These are phyloP conservation scores for Clarireedia paspali DNA, from an alignment of 2,329 filamentous ascomycete genomes.

Conservation along the genomic window DNA sequence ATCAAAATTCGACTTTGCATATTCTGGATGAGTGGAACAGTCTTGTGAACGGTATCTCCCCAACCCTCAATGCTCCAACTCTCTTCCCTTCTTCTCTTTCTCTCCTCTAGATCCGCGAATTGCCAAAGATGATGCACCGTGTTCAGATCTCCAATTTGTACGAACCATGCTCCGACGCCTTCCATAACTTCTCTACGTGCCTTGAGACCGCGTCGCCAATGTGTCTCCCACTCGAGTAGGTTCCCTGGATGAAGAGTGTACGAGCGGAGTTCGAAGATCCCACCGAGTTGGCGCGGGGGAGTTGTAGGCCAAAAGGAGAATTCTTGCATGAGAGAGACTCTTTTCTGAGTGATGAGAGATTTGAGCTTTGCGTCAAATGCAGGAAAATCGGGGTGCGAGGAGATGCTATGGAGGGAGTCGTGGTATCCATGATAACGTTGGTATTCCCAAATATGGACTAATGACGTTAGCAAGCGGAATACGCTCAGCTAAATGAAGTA, in stretches of 20 bases:
- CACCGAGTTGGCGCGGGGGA: constrained; percentile 79
- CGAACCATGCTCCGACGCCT: constrained; percentile 96
- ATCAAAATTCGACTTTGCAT: constrained; percentile 95
- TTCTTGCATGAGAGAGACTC: constrained; percentile 93
- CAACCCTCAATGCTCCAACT: constrained; percentile 94
- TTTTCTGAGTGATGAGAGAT: constrained; percentile 75
- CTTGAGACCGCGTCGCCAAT: constrained; percentile 88
- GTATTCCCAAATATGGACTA: constrained; percentile 99
- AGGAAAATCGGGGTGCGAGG: constrained; percentile 72
- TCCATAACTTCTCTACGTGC: constrained; percentile 97
- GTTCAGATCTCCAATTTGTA: constrained; percentile 95
- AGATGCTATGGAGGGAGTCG: constrained; percentile 78
- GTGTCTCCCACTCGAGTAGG: constrained; percentile 95
- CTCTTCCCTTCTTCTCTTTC: constrained; percentile 81
- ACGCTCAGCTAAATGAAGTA: background rate
- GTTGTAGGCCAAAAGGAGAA: constrained; percentile 99
- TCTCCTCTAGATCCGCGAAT: constrained; percentile 92
- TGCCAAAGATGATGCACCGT: constrained; percentile 98
- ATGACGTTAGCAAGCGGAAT: constrained; percentile 10
- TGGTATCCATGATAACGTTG: constrained; percentile 96
- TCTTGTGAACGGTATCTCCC: constrained; percentile 97
- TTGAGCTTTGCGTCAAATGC: constrained; percentile 82
- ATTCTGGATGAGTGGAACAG: constrained; percentile 87
- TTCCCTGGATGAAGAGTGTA: constrained; percentile 96
- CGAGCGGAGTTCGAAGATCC: constrained; percentile 90